A percentile compares a stretch with the other conserved stretches of the same genome.
These are phyloP conservation scores for Xylaria sp. DNA, from an alignment of 2,329 filamentous ascomycete genomes.

Conservation along the genomic window DNA sequence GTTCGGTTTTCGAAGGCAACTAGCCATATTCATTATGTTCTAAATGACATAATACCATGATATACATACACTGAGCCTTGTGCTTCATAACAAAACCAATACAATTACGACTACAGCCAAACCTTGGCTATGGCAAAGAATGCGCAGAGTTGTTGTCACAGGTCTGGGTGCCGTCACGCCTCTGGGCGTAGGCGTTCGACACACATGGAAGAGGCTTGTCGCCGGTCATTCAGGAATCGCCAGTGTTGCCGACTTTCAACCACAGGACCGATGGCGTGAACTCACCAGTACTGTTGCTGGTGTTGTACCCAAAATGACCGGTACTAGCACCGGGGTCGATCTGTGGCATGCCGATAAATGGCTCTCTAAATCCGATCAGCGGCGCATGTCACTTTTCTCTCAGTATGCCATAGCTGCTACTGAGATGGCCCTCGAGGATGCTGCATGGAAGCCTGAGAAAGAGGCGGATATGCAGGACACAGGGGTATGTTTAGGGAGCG, in stretches of 20 bases:
- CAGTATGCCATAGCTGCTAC: conserved; percentile 91
- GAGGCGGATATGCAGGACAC: conserved; percentile 77
- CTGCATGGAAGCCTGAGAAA: conserved; percentile 74
- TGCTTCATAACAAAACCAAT: conserved; percentile 8
- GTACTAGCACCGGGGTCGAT: conserved; percentile 43
- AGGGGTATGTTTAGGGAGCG: conserved; percentile 92
- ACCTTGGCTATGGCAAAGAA: conserved; percentile 57
- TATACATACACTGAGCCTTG: neutral
- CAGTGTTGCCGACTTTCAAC: conserved; percentile 73
- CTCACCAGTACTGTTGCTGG: conserved; percentile 89
- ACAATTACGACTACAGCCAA: neutral
- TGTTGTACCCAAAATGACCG: conserved; percentile 69
- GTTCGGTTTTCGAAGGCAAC: neutral
- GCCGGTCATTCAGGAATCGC: conserved; percentile 83
- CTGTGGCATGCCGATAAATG: conserved; percentile 66
- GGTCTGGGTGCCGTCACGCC: conserved; percentile 86
- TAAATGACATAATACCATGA: neutral
- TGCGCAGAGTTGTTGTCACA: conserved; percentile 84
- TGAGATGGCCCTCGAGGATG: conserved; percentile 86
- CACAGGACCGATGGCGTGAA: conserved; percentile 69
- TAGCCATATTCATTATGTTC: neutral
- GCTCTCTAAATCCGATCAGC: conserved; percentile 64
- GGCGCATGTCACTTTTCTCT: conserved; percentile 89
- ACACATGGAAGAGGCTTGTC: conserved; percentile 83
- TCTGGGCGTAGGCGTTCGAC: conserved; percentile 80